phyloP scores from a whole-genome alignment of 768 basidiomycete species.

The Boletus rubroflammeus region DNA sequence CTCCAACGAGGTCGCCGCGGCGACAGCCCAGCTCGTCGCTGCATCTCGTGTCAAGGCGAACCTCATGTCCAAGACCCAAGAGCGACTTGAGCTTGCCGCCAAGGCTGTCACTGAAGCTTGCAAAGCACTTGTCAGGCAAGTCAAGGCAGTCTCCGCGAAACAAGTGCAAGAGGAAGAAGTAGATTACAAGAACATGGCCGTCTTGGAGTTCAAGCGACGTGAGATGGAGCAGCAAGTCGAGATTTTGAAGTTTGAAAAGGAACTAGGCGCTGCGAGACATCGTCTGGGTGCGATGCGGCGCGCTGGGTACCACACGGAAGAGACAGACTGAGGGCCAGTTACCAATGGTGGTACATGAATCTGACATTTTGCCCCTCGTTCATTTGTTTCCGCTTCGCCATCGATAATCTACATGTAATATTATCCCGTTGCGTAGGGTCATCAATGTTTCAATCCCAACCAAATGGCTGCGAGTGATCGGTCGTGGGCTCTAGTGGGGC shows the following conservation, averaged over 20 bases:
- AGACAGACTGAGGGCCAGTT: constrained; percentile 52
- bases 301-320: constrained; percentile 86
- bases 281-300: constrained; percentile 81
- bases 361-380: not conserved
- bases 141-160: constrained; percentile 89
- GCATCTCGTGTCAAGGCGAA: constrained; percentile 98
- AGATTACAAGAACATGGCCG: constrained; percentile 87
- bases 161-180: constrained; percentile 77
- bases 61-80: constrained; percentile 98
- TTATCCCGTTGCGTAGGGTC: constrained; percentile 8
- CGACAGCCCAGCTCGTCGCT: constrained; percentile 97
- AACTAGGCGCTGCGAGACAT: constrained; percentile 82
- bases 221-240: constrained; percentile 99
- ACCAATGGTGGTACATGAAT: not conserved
- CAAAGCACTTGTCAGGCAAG: constrained; percentile 92
- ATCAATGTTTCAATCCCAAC: no score
- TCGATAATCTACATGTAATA: constrained; percentile 27
- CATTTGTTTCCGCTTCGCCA: constrained; percentile 8
- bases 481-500: no score
- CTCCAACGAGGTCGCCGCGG: constrained; percentile 97
- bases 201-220: constrained; percentile 90
- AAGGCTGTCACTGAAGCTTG: constrained; percentile 98
- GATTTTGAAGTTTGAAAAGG: constrained; percentile 94
- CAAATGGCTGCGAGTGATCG: no score
- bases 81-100: constrained; percentile 90